phyloP scores from a whole-genome alignment of 2,329 filamentous ascomycete species.

The Pseudocercospora eumusae region DNA sequence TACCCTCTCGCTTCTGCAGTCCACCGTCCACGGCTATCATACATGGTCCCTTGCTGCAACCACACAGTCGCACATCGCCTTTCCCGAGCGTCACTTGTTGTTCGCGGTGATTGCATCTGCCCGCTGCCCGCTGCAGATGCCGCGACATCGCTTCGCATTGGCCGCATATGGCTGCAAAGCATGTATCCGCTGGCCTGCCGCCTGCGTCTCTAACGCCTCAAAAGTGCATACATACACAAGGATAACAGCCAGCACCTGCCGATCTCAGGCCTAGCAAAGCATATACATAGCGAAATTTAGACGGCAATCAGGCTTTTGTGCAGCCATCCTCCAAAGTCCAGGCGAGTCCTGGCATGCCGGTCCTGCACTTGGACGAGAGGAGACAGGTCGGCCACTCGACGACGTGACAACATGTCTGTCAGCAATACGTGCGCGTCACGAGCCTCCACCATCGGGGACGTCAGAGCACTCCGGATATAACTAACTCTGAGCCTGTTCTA shows the following conservation, averaged over 20 bases:
- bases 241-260: neutral
- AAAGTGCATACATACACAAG: neutral
- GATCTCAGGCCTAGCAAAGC: conserved; percentile 5
- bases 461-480: conserved; percentile 8
- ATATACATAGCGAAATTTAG: conserved; percentile 10
- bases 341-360: neutral
- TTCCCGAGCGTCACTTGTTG: neutral
- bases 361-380: neutral
- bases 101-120: conserved; percentile 8
- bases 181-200: neutral
- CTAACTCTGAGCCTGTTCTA: conserved; percentile 10
- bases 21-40: neutral
- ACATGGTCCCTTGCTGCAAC: conserved; percentile 7
- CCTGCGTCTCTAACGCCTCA: neutral
- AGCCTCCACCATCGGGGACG: neutral
- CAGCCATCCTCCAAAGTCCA: neutral
- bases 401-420: neutral
- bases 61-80: neutral
- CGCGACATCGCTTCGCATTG: neutral
- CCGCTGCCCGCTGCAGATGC: conserved; percentile 9
- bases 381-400: neutral
- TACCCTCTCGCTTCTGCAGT: neutral
- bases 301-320: conserved; percentile 2
- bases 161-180: neutral
- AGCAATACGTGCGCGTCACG: conserved; percentile 2